Evolutionary conservation across 306 rosid genomes (phyloP).

Genomic region (Vicia sativa): DNA sequence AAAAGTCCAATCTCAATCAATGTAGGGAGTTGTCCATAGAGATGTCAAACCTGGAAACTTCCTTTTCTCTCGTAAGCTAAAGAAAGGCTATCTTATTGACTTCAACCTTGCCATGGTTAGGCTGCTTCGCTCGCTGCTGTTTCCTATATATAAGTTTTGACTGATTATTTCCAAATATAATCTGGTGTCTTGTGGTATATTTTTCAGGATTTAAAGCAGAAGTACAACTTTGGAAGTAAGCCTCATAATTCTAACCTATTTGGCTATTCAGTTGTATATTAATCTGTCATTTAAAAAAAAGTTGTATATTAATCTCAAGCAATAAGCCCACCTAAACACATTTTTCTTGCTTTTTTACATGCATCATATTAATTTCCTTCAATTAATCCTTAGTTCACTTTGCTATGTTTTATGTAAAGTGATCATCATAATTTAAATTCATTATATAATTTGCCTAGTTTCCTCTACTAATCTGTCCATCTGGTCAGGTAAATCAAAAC

Average conservation of each 20-base stretch:
- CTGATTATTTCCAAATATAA: slow-evolving; percentile 7
- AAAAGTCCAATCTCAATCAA: slow-evolving; percentile 31
- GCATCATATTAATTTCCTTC: slow-evolving; percentile 21
- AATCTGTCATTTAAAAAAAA: background rate
- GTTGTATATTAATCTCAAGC: slow-evolving; percentile 17
- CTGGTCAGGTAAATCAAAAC: slow-evolving; percentile 57
- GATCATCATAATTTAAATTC: slow-evolving; percentile 14
- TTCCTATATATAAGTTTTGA: slow-evolving; percentile 25
- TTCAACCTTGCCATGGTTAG: slow-evolving; percentile 90
- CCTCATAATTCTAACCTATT: too few species aligned
- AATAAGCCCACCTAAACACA: slow-evolving; percentile 7
- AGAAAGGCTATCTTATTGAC: slow-evolving; percentile 84
- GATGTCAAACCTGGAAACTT: slow-evolving; percentile 97
- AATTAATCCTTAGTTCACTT: slow-evolving; percentile 18
- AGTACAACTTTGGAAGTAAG: too few species aligned
- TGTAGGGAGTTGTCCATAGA: slow-evolving; percentile 79
- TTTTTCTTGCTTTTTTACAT: slow-evolving; percentile 22
- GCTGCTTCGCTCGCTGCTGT: slow-evolving; percentile 33
- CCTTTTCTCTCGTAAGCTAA: slow-evolving; percentile 74
- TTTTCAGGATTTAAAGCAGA: background rate
- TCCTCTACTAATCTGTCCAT: slow-evolving; percentile 17
- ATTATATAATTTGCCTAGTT: slow-evolving; percentile 22
- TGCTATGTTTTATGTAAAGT: slow-evolving; percentile 19
- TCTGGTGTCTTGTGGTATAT: slow-evolving; percentile 29
- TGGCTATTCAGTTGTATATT: too few species aligned